Evolutionary conservation across 768 basidiomycete species (phyloP), one percentile per base, ranked within the genome.

Genomic region (Boletus reticuloceps): DNA sequence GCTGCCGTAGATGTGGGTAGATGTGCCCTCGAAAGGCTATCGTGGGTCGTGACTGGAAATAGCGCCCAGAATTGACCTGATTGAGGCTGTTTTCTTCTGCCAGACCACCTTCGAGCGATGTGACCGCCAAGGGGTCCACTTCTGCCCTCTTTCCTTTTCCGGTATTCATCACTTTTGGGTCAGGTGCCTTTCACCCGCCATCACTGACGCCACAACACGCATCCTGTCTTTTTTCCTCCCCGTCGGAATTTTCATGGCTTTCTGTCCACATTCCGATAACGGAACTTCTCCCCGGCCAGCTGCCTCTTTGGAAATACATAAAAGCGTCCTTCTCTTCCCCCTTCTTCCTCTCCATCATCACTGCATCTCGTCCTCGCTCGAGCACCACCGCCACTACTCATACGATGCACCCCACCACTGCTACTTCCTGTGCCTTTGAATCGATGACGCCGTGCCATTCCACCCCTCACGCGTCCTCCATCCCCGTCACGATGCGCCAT

Each of bases 151-250:
- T 64, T 19, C 69, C 63, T 55, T 51, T 59, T 69, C 20, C 1
- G 55, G 60, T 20, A 42, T 46, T 17, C 50, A 60, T 65, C 68
- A 58, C 44, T 55, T 62, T 59, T 60, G 53, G 54, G 65, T 69
- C 64, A 69, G 61, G 60, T 67, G 66, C 62, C 64, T 68, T 67
- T 64, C 56, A 50, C 65, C 65, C 66, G 63, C 68, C 70, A 69
- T 72, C 68, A 72, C 53, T 70, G 68, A 64, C 69, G 69, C 70
- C 69, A 70, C 69, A 72, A 72, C 70, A 72, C 66, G 68, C 66
- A 72, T 70, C 69, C 55, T 57, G 54, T 10, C 58, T 41, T 47
- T 25, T 56, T 43, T 54, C 46, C 56, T 48, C 64, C 53, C 62
- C 65, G 64, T 69, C 69, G 64, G 67, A 67, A 69, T 59, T 64